Percentiles rank a stretch among this genome's conserved stretches.
phyloP scores from a whole-genome alignment of 257 asterid genomes.

The Nicotiana noctiflora region DNA sequence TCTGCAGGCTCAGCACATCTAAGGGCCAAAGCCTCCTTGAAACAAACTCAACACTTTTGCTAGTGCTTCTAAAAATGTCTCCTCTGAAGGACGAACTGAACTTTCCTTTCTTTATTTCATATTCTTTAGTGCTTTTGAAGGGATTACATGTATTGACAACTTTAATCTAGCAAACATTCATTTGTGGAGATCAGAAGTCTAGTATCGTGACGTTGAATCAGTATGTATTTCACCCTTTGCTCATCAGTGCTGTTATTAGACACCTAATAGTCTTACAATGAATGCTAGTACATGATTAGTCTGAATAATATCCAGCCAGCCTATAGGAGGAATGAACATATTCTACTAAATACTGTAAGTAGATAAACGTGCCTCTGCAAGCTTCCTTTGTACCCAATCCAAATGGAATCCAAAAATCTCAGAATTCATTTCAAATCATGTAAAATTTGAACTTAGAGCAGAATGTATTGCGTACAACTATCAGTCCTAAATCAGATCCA shows the following conservation, averaged over 20 bases:
- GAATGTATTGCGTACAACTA: background rate
- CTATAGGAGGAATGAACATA: background rate
- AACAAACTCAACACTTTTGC: background rate
- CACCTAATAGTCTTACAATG: background rate
- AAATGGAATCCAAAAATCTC: slow-evolving; percentile 2
- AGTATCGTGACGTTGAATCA: background rate
- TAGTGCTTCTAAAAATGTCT: background rate
- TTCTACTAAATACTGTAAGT: background rate
- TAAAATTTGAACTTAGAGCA: background rate
- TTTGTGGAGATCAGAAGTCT: background rate
- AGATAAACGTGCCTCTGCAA: background rate
- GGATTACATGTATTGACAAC: background rate
- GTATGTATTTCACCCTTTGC: background rate
- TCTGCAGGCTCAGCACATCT: background rate
- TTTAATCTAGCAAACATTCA: slow-evolving; percentile 1
- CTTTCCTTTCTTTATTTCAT: background rate
- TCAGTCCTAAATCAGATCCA: background rate
- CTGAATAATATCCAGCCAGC: background rate
- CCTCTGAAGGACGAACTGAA: background rate
- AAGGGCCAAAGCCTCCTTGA: background rate
- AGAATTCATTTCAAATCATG: background rate
- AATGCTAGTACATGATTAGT: background rate
- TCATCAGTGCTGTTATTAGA: background rate
- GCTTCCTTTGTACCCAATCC: background rate
- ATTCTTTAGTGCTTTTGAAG: background rate